Evolutionary conservation across 2,329 filamentous ascomycete species (phyloP), one percentile per base, ranked within the genome.

Genomic region (Fusarium robinianum): DNA sequence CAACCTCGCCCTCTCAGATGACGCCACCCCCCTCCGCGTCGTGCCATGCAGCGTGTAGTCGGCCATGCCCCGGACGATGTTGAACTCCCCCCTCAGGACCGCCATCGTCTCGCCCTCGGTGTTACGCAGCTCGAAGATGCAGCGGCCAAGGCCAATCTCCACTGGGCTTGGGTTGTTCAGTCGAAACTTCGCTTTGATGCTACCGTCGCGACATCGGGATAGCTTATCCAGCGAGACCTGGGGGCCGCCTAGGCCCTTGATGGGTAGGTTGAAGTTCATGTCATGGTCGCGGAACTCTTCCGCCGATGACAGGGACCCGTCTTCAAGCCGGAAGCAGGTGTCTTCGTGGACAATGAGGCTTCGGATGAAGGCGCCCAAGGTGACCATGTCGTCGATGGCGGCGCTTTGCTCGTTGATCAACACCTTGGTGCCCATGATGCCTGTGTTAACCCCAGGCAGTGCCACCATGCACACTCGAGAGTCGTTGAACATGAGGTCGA

Each of bases 41-140:
- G 35, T 55, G 17, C 63, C 64, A 26, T 53, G 42, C 29, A 70
- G 38, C 5, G 49, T 55, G 30, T 66, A 58, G 12, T 67, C 63
- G 35, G 55, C 60, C 9, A 58, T 43, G 7, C 60, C 63, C 19
- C 49, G 50, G 24, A 53, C 49, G 17, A 69, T 63, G 21, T 51
- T 57, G 34, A 70, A 30, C 3, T 55, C 42, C 2, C 65, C 67
- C 36, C 50, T 58, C 26, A 69, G 37, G 30, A 55, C 46, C 19
- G 62, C 63, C 22, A 67, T 25, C 7, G 49, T 42, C 24, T 62
- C 47, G n/a, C 57, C 57, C 14, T 52, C 46, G 16, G 52, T 48
- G 24, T 61, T 63, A 25, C 57, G 53, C 16, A 70, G 50, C 44
- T 67, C 63, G 18, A 70, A 69, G 12, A 53, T 41, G 38, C 62